Conservation (phyloP, 1,284 basidiomycete genomes). For the Microbotryum lychnidis-dioicae region DNA sequence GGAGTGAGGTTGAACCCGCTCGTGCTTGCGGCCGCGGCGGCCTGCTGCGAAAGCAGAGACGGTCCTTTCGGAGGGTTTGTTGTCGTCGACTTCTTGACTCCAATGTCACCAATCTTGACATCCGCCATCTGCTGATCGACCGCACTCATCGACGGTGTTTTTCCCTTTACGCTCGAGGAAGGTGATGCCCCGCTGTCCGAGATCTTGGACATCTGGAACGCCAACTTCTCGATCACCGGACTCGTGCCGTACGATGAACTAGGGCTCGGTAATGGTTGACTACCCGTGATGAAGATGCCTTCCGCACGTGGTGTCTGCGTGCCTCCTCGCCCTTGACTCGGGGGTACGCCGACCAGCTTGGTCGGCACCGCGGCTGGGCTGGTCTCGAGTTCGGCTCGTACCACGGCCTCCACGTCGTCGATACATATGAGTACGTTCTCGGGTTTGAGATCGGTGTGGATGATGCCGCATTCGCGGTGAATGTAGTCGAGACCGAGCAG, state of each 20-base stretch:
- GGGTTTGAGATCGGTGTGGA: constrained; percentile 72
- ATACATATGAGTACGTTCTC: constrained; percentile 97
- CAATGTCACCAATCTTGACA: constrained; percentile 57
- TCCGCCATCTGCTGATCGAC: constrained; percentile 53
- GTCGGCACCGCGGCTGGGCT: constrained; percentile 53
- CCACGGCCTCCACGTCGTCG: constrained; percentile 92
- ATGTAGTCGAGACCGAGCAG: constrained; percentile 94
- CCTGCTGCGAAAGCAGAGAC: constrained; percentile 69
- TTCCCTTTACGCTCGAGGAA: constrained; percentile 29
- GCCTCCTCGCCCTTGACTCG: constrained; percentile 87
- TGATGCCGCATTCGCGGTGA: constrained; percentile 77
- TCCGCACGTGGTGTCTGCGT: constrained; percentile 92
- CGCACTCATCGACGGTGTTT: constrained; percentile 42
- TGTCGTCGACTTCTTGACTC: constrained; percentile 49
- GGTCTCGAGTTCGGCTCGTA: constrained; percentile 70
- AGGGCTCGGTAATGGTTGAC: constrained; percentile 77
- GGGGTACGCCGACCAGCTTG: constrained; percentile 88
- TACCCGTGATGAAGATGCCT: constrained; percentile 81
- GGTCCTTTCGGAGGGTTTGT: constrained; percentile 52
- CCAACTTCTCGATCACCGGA: constrained; percentile 81
- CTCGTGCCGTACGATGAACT: constrained; percentile 63
- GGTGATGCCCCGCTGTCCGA: constrained; percentile 30
- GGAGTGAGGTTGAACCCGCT: constrained; percentile 1
- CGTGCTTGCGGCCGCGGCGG: constrained; percentile 16
- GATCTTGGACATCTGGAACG: constrained; percentile 78